phyloP scores from a whole-genome alignment of 73 alveolate genomes.

The Paramecium primaurelia region DNA sequence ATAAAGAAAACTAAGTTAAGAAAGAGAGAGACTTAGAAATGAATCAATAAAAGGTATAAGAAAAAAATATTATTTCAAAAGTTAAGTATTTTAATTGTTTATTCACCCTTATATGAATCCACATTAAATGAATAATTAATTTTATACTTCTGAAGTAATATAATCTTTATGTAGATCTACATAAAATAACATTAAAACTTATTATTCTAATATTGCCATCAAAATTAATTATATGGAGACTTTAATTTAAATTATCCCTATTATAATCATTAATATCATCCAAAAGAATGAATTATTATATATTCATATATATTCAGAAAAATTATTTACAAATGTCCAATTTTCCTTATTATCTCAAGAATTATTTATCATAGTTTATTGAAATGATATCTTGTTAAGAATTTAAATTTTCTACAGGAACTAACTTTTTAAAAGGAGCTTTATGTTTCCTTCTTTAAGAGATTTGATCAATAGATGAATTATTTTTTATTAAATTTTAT shows the following conservation, averaged over 20 bases:
- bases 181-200: neutral
- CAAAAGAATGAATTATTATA: neutral
- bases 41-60: neutral
- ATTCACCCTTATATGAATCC: neutral
- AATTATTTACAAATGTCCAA: neutral
- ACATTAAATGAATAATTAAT: neutral
- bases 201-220: neutral
- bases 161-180: neutral
- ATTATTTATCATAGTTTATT: neutral
- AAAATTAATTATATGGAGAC: neutral
- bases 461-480: neutral
- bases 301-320: neutral
- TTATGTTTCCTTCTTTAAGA: neutral
- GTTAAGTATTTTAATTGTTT: neutral
- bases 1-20: neutral
- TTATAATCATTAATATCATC: neutral
- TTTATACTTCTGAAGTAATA: neutral
- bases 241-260: neutral
- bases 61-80: no score
- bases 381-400: neutral
- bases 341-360: conserved; percentile 25
- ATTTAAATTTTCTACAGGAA: neutral
- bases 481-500: neutral
- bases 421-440: neutral
- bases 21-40: neutral